Evolutionary conservation across 1,139 yeast genomes (phyloP).

Genomic region (Arxiozyma slooffiae): DNA sequence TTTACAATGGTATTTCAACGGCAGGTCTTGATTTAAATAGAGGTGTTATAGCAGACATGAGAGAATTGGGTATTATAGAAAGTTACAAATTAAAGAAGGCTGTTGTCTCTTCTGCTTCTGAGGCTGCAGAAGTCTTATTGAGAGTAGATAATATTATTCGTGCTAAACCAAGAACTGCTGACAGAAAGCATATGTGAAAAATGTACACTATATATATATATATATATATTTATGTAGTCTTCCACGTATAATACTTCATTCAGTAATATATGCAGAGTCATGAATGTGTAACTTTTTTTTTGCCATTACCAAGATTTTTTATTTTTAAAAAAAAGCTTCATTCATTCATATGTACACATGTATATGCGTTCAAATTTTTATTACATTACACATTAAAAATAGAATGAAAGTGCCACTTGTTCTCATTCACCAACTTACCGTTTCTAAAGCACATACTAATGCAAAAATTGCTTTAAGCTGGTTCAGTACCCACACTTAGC

Average conservation of each 20-base stretch:
- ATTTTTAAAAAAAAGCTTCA: too few relatives aligned
- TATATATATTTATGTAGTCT: background rate
- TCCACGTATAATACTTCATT: background rate
- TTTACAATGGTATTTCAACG: constrained; percentile 85
- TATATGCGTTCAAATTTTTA: too few relatives aligned
- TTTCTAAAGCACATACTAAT: too few relatives aligned
- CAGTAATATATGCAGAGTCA: too few relatives aligned
- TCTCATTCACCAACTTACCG: too few relatives aligned
- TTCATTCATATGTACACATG: too few relatives aligned
- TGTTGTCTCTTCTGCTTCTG: constrained; percentile 92
- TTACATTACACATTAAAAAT: too few relatives aligned
- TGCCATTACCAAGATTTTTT: too few relatives aligned
- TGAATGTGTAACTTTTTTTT: too few relatives aligned
- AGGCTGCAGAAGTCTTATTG: constrained; percentile 90
- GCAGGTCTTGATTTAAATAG: constrained; percentile 80
- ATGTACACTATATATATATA: background rate
- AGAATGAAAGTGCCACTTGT: too few relatives aligned
- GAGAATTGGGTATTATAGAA: constrained; percentile 87
- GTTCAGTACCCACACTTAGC: too few relatives aligned
- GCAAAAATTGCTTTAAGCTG: too few relatives aligned
- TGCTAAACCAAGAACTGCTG: constrained; percentile 96
- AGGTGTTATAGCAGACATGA: constrained; percentile 86
- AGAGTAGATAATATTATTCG: constrained; percentile 94
- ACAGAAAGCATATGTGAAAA: constrained; percentile 40
- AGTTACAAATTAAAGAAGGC: constrained; percentile 85